Percentiles rank a stretch among this genome's conserved stretches.
Conservation (phyloP, 2,329 filamentous ascomycete species). For the Aspergillus sp. region DNA sequence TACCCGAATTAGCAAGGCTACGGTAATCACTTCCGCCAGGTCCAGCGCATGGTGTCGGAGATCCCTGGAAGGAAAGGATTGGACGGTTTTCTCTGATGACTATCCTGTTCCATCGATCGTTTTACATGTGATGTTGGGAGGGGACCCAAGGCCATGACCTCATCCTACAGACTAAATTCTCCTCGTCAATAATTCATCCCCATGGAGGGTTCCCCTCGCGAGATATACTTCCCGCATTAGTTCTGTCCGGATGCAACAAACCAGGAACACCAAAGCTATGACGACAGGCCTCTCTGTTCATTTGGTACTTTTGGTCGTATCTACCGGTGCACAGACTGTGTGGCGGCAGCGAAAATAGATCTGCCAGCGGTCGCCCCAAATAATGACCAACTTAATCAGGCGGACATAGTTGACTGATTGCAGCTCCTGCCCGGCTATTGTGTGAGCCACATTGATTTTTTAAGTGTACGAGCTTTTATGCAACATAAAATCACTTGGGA, state of each 20-base stretch:
- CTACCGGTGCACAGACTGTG: slow-evolving; percentile 22
- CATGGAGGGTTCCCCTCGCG: not conserved
- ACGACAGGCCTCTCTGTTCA: slow-evolving; percentile 4
- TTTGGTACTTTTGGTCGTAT: not conserved
- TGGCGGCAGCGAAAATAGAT: slow-evolving; percentile 20
- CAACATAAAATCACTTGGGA: not conserved
- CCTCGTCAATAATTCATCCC: not conserved
- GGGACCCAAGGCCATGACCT: not conserved
- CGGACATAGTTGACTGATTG: not conserved
- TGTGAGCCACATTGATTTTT: not conserved
- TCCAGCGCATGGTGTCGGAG: slow-evolving; percentile 1
- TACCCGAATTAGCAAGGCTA: slow-evolving; percentile 11
- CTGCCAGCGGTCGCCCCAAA: slow-evolving; percentile 20
- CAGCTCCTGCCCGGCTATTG: too few relatives aligned
- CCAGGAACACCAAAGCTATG: not conserved
- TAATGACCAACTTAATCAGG: slow-evolving; percentile 17
- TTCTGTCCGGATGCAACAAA: not conserved
- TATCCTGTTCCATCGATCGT: not conserved
- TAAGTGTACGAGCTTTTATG: not conserved
- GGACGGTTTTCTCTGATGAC: not conserved
- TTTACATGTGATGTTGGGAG: slow-evolving; percentile 6
- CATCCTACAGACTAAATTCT: not conserved
- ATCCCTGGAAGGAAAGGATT: not conserved
- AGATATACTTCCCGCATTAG: not conserved
- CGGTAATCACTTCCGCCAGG: slow-evolving; percentile 4